Evolutionary conservation across 768 basidiomycete species (phyloP).

Genomic region (Lactifluus volemus): DNA sequence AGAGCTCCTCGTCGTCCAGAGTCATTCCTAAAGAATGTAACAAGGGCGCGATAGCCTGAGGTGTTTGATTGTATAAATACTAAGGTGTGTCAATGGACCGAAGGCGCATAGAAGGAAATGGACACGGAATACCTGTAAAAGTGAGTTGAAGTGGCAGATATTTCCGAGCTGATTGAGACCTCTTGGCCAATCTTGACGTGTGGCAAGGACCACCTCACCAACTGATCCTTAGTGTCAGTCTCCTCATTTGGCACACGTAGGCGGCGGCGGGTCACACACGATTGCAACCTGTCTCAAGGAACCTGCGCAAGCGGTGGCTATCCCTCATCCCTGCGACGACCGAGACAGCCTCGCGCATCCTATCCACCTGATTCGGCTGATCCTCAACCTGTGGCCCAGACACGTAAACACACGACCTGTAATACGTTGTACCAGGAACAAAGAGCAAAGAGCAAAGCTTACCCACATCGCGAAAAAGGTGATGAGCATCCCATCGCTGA

Average conservation of each 20-base stretch:
- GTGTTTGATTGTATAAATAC: conserved; percentile 93
- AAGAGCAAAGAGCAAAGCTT: conserved; percentile 24
- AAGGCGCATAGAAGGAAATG: not conserved
- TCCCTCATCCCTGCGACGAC: conserved; percentile 70
- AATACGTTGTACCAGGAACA: not conserved
- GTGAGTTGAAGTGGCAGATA: conserved; percentile 79
- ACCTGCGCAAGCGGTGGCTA: conserved; percentile 61
- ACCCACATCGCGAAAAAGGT: conserved; percentile 68
- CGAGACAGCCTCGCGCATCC: conserved; percentile 61
- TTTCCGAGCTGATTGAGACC: conserved; percentile 86
- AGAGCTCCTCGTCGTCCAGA: conserved; percentile 57
- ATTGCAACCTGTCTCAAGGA: conserved; percentile 57
- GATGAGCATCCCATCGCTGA: conserved; percentile 70
- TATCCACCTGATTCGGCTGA: conserved; percentile 53
- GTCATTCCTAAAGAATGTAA: conserved; percentile 45
- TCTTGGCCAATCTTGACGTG: conserved; percentile 62
- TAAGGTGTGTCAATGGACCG: conserved; percentile 25
- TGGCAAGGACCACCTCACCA: conserved; percentile 49
- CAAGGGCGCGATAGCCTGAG: conserved; percentile 66
- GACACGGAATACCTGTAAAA: conserved; percentile 46
- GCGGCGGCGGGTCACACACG: conserved; percentile 42
- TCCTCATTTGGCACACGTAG: not conserved
- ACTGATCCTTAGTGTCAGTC: conserved; percentile 32
- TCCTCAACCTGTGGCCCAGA: conserved; percentile 51
- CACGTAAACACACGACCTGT: conserved; percentile 9